Evolutionary conservation across 1,139 yeast genomes (phyloP).

Genomic region (Arxiozyma slooffiae): DNA sequence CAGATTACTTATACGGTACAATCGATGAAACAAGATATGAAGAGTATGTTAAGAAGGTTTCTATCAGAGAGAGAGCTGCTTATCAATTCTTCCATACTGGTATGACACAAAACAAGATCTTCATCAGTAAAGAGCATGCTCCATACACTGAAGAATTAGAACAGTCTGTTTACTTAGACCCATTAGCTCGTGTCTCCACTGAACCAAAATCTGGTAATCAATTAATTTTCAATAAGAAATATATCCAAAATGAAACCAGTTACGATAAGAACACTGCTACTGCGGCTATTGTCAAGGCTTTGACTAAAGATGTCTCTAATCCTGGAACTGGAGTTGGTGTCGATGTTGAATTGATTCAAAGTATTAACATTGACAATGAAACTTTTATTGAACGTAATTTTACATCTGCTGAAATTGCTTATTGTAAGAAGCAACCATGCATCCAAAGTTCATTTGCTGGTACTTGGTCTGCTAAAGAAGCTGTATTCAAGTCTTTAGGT

Average conservation of each 20-base stretch:
- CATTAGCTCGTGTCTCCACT: slow-evolving; percentile 73
- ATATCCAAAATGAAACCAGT: slow-evolving; percentile 28
- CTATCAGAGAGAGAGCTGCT: slow-evolving; percentile 76
- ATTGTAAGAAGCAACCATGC: slow-evolving; percentile 63
- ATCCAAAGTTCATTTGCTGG: slow-evolving; percentile 93
- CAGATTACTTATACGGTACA: slow-evolving; percentile 85
- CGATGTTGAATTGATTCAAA: slow-evolving; percentile 81
- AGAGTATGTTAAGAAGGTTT: slow-evolving; percentile 60
- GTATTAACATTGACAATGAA: slow-evolving; percentile 73
- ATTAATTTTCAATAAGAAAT: slow-evolving; percentile 38
- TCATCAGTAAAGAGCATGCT: slow-evolving; percentile 85
- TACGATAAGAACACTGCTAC: slow-evolving; percentile 19
- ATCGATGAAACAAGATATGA: slow-evolving; percentile 63
- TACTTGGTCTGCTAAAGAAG: slow-evolving; percentile 98
- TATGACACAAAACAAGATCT: slow-evolving; percentile 80
- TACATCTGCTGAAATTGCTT: slow-evolving; percentile 66
- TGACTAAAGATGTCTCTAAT: slow-evolving; percentile 38
- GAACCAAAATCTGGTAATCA: slow-evolving; percentile 40
- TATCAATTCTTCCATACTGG: slow-evolving; percentile 96
- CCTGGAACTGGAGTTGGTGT: slow-evolving; percentile 79
- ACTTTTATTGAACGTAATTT: slow-evolving; percentile 90
- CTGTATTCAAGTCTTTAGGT: slow-evolving; percentile 91
- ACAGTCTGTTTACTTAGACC: slow-evolving; percentile 85
- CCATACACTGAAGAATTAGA: slow-evolving; percentile 87
- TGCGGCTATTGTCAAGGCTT: slow-evolving; percentile 20